Base-by-base conservation (phyloP, 768 basidiomycete species). In the Pholiota molesta region DNA sequence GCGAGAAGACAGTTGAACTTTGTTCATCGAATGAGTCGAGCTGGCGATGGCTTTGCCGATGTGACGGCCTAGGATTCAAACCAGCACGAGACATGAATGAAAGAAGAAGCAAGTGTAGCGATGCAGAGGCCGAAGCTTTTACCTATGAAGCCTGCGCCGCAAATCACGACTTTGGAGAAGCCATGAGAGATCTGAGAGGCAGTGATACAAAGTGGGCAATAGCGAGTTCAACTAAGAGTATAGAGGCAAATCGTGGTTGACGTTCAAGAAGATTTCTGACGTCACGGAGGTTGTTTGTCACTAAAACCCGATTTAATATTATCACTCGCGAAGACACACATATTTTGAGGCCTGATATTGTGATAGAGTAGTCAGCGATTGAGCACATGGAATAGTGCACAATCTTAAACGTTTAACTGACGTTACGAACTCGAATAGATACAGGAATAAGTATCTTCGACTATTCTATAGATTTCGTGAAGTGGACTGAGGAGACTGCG, bases 111-210 rank as follows among this genome's bases (percentile, higher is more conserved):
- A 23, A 5, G 44, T 29, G 33, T 3, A 23, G 42, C 28, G 7
- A 47, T 28, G 47, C 8, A 49, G 21, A 23, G 42, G 42, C n/a
- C 11, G n/a, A 42, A 17, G 28, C n/a, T 57, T 52, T 33, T 65
- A 86, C 89, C 89, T 64, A 91, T 68, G 68, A 91, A 91, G 19
- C 84, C 84, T 56, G 83, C 80, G 37, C 85, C 84, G 54, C 85
- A 86, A 14, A 85, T 69, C 28, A 84, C 81, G 35, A 84, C 73
- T 82, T 84, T 35, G n/a, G 33, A 26, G 45, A 33, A 19, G 45
- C 5, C 57, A 58, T 58, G 47, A 26, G 23, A 21, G 42, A 44
- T 37, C 35, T 37, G 11, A 37, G 35, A 37, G 35, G 14, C 14
- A 19, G 19, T 1, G 42, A 44, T 44, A 44, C 42, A 11, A n/a